Conservation (phyloP, 1,284 basidiomycete genomes). For the Marasmius fiardii region DNA sequence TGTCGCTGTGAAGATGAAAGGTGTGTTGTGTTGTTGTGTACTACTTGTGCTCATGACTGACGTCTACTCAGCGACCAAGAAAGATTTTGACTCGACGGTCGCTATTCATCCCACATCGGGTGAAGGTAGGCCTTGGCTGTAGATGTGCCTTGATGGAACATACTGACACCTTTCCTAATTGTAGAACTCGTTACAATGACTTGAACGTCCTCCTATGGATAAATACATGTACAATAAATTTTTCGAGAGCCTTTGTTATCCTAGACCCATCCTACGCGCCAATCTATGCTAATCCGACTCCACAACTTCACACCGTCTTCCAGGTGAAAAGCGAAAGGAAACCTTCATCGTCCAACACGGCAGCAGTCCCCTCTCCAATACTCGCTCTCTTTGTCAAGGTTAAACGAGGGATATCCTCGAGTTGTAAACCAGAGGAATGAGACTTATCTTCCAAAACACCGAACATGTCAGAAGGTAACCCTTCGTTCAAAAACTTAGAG, state of each 20-base stretch:
- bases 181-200: not conserved
- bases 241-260: too few species aligned
- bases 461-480: not conserved
- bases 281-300: too few species aligned
- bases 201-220: not conserved
- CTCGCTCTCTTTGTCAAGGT: not conserved
- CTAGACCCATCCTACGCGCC: too few species aligned
- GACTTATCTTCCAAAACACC: not conserved
- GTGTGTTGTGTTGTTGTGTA: constrained; percentile 29
- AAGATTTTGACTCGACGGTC: constrained; percentile 85
- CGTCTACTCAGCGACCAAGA: constrained; percentile 60
- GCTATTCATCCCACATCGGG: constrained; percentile 88
- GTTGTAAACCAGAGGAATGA: not conserved
- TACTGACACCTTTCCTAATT: not conserved
- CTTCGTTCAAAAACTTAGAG: not conserved
- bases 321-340: constrained; percentile 1
- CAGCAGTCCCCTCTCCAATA: not conserved
- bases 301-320: too few species aligned
- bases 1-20: constrained; percentile 95
- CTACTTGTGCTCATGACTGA: not conserved
- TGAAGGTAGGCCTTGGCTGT: constrained; percentile 50
- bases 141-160: not conserved
- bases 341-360: not conserved
- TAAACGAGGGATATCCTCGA: not conserved
- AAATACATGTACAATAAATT: not conserved